Evolutionary conservation across 1,139 yeast genomes (phyloP).

Genomic region (Hansenula sp.): DNA sequence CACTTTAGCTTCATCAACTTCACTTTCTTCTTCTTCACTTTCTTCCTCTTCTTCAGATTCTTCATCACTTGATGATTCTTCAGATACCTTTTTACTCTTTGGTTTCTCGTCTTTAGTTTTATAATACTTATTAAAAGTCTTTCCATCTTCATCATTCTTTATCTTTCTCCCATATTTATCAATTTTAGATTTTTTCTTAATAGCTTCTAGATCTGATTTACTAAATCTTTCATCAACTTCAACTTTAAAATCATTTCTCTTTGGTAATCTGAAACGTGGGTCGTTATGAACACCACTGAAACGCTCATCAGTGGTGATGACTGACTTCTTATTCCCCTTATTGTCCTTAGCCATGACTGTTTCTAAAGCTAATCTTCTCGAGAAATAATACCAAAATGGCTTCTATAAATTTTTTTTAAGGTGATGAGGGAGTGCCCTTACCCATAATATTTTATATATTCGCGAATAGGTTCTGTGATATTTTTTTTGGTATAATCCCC

Average conservation of each 20-base stretch:
- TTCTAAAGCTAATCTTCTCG: no score
- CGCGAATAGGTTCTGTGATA: background rate
- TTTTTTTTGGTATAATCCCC: no score
- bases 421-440: slow-evolving; percentile 2
- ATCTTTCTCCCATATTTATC: slow-evolving; percentile 86
- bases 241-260: slow-evolving; percentile 64
- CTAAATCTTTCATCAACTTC: slow-evolving; percentile 85
- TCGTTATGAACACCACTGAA: slow-evolving; percentile 79
- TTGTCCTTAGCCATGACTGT: slow-evolving; percentile 10
- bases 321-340: slow-evolving; percentile 15
- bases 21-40: slow-evolving; percentile 12
- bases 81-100: slow-evolving; percentile 24
- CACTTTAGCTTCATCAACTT: slow-evolving; percentile 15
- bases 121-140: slow-evolving; percentile 64
- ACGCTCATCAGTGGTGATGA: slow-evolving; percentile 62
- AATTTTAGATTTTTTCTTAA: slow-evolving; percentile 57
- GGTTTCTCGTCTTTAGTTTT: slow-evolving; percentile 24
- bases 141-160: slow-evolving; percentile 34
- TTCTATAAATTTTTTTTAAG: background rate
- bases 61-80: slow-evolving; percentile 13
- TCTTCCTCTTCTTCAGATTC: slow-evolving; percentile 22
- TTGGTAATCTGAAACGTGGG: slow-evolving; percentile 82
- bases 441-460: background rate
- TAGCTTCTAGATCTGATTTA: slow-evolving; percentile 60
- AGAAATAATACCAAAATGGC: background rate